Evolutionary conservation across 345 rosid genomes (phyloP).

Genomic region (Chamaenerion angustifolium): DNA sequence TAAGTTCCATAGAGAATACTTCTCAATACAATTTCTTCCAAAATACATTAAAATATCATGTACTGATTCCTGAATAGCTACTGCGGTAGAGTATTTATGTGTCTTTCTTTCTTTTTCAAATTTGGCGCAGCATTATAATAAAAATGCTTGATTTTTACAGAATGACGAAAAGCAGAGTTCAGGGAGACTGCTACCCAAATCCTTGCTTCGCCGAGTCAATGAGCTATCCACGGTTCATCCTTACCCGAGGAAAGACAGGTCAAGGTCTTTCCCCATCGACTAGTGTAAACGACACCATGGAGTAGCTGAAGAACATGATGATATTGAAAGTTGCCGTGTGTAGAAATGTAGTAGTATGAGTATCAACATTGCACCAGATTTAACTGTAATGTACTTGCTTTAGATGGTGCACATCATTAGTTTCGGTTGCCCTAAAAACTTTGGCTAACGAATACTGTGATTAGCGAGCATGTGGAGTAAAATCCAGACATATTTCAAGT

Average conservation of each 20-base stretch:
- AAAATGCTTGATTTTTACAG: constrained; percentile 22
- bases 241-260: constrained; percentile 31
- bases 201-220: constrained; percentile 35
- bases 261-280: constrained; percentile 9
- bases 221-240: constrained; percentile 70
- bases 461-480: background rate
- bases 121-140: background rate
- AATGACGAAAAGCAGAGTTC: constrained; percentile 28
- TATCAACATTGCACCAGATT: no score
- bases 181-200: constrained; percentile 35
- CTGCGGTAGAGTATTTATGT: no score
- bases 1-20: no score
- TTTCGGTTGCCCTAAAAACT: background rate
- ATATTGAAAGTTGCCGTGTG: no score
- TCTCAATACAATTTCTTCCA: no score
- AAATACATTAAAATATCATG: no score
- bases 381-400: no score
- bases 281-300: background rate
- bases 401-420: background rate
- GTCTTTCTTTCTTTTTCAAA: no score
- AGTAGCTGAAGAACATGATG: constrained; percentile 6
- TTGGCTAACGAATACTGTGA: background rate
- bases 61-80: no score
- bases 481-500: constrained; percentile 4
- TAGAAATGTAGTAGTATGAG: no score